Base-by-base conservation (phyloP, 805 yeast genomes). In the Pichia ethanolica region DNA sequence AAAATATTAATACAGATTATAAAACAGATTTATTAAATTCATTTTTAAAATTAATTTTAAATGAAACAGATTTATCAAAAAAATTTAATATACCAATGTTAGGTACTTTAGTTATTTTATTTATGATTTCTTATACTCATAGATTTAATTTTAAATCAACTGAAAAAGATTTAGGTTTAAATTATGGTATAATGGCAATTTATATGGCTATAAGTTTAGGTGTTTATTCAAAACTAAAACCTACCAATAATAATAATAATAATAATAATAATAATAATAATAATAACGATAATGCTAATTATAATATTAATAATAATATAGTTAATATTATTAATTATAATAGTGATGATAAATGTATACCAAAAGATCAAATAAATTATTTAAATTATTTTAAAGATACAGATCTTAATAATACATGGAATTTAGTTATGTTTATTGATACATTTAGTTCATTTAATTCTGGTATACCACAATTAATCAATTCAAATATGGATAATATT, bases 151-250 rank as follows among this genome's bases (percentile, higher is more conserved):
- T 51, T 35, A 58, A 58, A 35, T 52, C 55, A 13, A 56, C 53
- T 26, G 56, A 54, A 41, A 53, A 49, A 32, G 53, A 51, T 28
- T 49, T 43, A 28, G 53, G 59, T 10, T 47, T 61, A 5, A 44
- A 44, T 25, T 56, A 48, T 33, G 57, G 49, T 35, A 44, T 52
- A 7, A 45, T 48, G n/a, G 55, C 59, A 4, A 55, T 60, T 27
- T 49, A 52, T 36, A 60, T 60, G 57, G 62, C 62, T 48, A 12
- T 45, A 47, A 28, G 47, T 60, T 35, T 65, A 63, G 20, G 48
- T 37, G 8, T 53, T 39, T 44, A 49, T 30, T 5, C 20, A n/a
- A 14, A 39, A 14, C 8, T 44, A 9, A 35, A 42, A n/a, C 45
- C 35, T n/a, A 46, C 28, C 6, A 32, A 44, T 12, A 47, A 44